A percentile compares a stretch with the other conserved stretches of the same genome.
Evolutionary conservation across 2,329 filamentous ascomycete genomes (phyloP).

Genomic region (Cytospora mali): DNA sequence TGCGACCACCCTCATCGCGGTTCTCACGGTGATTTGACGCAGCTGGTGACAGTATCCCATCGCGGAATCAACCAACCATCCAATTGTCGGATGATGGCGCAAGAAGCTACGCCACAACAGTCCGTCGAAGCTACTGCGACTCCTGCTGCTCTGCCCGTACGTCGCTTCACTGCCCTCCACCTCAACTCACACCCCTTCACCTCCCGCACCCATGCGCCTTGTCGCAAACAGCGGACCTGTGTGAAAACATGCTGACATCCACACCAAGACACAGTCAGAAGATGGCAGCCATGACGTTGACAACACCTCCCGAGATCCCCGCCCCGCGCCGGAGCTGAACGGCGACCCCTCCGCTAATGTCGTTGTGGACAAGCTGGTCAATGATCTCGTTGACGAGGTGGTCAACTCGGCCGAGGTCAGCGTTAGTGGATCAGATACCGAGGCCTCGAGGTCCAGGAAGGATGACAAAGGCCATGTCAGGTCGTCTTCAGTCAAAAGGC

Average conservation of each 20-base stretch:
- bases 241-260: slow-evolving; percentile 50
- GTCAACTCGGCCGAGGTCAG: slow-evolving; percentile 67
- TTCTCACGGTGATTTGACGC: slow-evolving; percentile 17
- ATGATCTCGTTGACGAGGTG: slow-evolving; percentile 59
- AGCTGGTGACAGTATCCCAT: slow-evolving; percentile 21
- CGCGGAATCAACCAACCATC: slow-evolving; percentile 25
- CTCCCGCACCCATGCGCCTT: slow-evolving; percentile 8
- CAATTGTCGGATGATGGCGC: slow-evolving; percentile 62
- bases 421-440: slow-evolving; percentile 73
- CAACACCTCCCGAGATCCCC: slow-evolving; percentile 15
- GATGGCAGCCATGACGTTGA: slow-evolving; percentile 26
- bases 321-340: slow-evolving; percentile 44
- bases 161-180: slow-evolving; percentile 32
- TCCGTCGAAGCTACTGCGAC: slow-evolving; percentile 57
- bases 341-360: slow-evolving; percentile 53
- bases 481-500: slow-evolving; percentile 69
- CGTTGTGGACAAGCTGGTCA: slow-evolving; percentile 59
- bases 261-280: slow-evolving; percentile 38
- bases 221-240: slow-evolving; percentile 41
- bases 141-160: slow-evolving; percentile 50
- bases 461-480: slow-evolving; percentile 62
- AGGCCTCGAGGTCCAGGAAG: slow-evolving; percentile 63
- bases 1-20: slow-evolving; percentile 14
- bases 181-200: slow-evolving; percentile 3
- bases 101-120: slow-evolving; percentile 59